Evolutionary conservation across 2,329 filamentous ascomycete genomes (phyloP), one percentile per base, ranked within the genome.

Genomic region (Teratosphaeria pseudoeucalypti): DNA sequence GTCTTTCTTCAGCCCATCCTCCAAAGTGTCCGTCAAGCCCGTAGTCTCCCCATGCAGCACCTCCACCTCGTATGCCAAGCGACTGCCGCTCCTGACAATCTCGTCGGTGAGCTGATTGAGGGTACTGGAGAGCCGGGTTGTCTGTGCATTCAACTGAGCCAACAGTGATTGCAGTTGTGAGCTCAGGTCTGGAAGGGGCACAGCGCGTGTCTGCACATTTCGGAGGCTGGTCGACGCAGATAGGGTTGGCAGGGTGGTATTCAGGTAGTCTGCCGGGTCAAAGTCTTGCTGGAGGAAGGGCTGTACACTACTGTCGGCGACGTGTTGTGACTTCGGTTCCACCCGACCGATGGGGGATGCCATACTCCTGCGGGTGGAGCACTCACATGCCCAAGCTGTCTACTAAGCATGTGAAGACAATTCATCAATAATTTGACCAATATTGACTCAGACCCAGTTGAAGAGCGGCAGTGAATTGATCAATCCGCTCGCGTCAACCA

Each of bases 11-110:
- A 96, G 74, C 0, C 81, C 83, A 64, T 92, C 88, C 5, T 85
- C 84, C 66, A 97, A 77, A 1, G 87, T 82, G 70, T 96, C 92
- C 0, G 86, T 85, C 39, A 96, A 77, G n/a, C 88, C 82, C 54
- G 91, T 76, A 2, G 90, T 88, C 74, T 96, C 92, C 63, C 92
- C 92, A n/a, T 91, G 84, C 55, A 97, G 75, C 19, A 97, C 82
- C 74, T 97, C 92, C 23, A 97, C 92, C 74, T 97, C 90, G 70
- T 99, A 99, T 23, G 92, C 90, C 60, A 99, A 78, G 3, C 92
- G 83, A 64, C 89, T 90, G 29, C 92, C 90, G 68, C 90, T 92
- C 60, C 94, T 84, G 62, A 99, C 76, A 63, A 99, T 97, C 66
- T 97, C 94, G 73, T 99, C 92, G 11, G 94, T 96, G 61, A 97